Evolutionary conservation across 805 yeast genomes (phyloP), one percentile per base, ranked within the genome.

Genomic region (Hagleromyces aurorensis): DNA sequence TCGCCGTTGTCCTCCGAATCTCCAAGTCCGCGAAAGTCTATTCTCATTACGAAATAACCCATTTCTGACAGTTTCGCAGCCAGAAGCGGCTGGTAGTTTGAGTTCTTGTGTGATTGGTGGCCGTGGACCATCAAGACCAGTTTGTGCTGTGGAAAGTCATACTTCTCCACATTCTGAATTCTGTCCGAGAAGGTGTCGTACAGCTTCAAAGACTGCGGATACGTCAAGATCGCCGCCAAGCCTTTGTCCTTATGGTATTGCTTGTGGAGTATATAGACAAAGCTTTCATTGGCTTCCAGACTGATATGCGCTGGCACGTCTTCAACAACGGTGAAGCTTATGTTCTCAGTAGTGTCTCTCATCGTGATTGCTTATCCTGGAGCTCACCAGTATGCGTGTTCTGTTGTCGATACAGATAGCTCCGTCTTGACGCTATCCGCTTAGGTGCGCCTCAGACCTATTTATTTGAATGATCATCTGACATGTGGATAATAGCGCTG

Each of bases 21-120:
- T 1, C 96, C 97, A 53, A 91, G 78, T 5, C 79, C 81, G 32
- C 96, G 65, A 46, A 87, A 86, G 55, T 87, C 96, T 42, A 86
- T 75, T 40, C 96, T 62, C 28, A 84, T 64, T 3, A 79, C 70
- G 48, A 66, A 73, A 33, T 73, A 61, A 0, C 93, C 94, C 35
- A 69, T 51, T 10, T 68, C 67, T 2, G 86, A 75, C 32, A 87
- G 52, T 15, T 55, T 57, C 16, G 69, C 68, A 0, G 93, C 87
- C 24, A 84, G 54, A 10, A 58, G 44, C 15, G 70, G 69, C 40
- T 79, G 85, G 54, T 79, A 86, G 36, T 83, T 74, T 50, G 83
- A 79, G 59, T 81, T 72, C 41, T 84, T 72, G 50, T 87, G 93
- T 0, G 94, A 93, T 1, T 77, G 87, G 38, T 72, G 79, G 1